Base-by-base conservation (phyloP, 129 eudicot genomes). In the Escallonia rubra region DNA sequence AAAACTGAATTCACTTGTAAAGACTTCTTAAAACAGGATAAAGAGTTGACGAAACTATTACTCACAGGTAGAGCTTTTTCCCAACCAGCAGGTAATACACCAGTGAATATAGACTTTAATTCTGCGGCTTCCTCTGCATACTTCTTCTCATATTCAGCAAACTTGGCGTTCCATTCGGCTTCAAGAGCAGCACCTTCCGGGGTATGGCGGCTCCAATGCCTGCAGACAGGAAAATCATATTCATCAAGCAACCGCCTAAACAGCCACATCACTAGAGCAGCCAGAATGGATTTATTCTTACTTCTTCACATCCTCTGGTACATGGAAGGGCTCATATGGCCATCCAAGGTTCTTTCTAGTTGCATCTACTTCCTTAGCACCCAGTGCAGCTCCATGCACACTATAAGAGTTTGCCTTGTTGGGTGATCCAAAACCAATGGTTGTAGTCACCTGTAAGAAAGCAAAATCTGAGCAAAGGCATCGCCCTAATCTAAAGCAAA, bases 291-390 rank as follows among this genome's bases (percentile, higher is more conserved):
- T 40, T 54, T 54, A 59, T 59, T 16, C 85, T 40, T 76, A 92
- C 98, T 71, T 75, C 70, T 92, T 92, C 49, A 92, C 98, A 51
- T 88, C 98, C 58, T 88, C 96, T 8, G 98, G 98, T 63, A 92
- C 98, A 67, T 92, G 96, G 98, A 92, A 92, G 15, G 98, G 98
- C 80, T 89, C 98, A 67, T 86, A 82, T 48, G 96, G 91, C 98
- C 98, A 92, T 59, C 85, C 96, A 61, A 92, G 98, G 74, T 86
- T 92, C 69, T 69, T 68, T 73, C 98, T 84, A 39, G 98, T 92
- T 63, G 98, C 98, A 48, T 92, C 96, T 16, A 89, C 98, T 84
- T 92, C 96, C 80, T 84, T 83, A n/a, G 95, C 95, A 59, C 98
- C 98, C 76, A 92, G 70, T 45, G 98, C 98, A 46, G 79, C 76